These are phyloP conservation scores for Fusarium sp. DNA, from an alignment of 2,329 filamentous ascomycete species.

Conservation along the genomic window DNA sequence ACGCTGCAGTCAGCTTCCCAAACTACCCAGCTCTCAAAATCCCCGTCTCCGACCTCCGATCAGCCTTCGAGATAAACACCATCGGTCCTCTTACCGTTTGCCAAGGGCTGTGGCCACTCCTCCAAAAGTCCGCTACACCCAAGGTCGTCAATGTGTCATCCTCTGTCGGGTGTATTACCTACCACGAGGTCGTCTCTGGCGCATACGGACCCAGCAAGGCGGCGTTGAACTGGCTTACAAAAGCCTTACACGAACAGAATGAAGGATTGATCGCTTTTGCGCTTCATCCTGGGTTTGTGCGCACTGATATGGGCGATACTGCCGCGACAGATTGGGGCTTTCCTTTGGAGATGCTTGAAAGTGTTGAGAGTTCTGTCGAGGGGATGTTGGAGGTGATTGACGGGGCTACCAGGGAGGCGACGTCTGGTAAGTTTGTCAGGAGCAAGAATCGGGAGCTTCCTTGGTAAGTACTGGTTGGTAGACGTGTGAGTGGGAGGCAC, in stretches of 20 bases:
- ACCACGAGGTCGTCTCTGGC: conserved; percentile 46
- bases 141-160: conserved; percentile 54
- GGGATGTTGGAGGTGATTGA: conserved; percentile 53
- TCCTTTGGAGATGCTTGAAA: conserved; percentile 39
- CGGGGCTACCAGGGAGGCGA: conserved; percentile 47
- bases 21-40: conserved; percentile 43
- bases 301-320: conserved; percentile 47
- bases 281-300: conserved; percentile 55
- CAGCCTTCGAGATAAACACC: conserved; percentile 58
- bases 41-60: conserved; percentile 49
- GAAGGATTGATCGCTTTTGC: conserved; percentile 45
- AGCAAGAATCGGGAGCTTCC: conserved; percentile 47
- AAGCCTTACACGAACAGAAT: conserved; percentile 46
- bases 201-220: conserved; percentile 53
- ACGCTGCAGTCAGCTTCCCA: conserved; percentile 56
- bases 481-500: not conserved
- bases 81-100: conserved; percentile 52
- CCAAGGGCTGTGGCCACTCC: conserved; percentile 48
- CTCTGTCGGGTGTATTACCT: conserved; percentile 49
- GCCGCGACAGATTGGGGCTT: conserved; percentile 50
- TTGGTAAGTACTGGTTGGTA: conserved; percentile 28
- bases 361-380: conserved; percentile 48
- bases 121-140: conserved; percentile 46
- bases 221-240: conserved; percentile 50
- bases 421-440: conserved; percentile 50